These are phyloP conservation scores for Tolypocladium sp. DNA, from an alignment of 2,329 filamentous ascomycete genomes.

Conservation along the genomic window DNA sequence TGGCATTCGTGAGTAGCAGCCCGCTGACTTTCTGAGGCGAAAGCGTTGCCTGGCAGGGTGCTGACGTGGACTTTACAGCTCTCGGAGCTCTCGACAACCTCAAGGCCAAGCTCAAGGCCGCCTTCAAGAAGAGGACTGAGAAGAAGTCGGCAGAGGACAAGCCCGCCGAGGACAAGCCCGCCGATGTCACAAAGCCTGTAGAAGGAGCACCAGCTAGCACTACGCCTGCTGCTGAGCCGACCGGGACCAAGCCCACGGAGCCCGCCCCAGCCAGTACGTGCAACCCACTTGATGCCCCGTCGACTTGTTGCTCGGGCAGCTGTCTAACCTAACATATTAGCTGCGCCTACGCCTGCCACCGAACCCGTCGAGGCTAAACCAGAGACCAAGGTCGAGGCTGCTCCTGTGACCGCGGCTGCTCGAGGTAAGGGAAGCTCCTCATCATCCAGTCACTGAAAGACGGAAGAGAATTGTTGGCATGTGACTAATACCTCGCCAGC, in stretches of 20 bases:
- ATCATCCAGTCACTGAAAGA: background rate
- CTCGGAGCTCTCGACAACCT: slow-evolving; percentile 43
- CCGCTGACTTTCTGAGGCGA: background rate
- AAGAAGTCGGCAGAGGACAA: slow-evolving; percentile 19
- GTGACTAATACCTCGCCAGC: slow-evolving; percentile 6
- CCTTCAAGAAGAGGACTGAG: slow-evolving; percentile 39
- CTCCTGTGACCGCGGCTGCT: slow-evolving; percentile 14
- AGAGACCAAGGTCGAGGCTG: slow-evolving; percentile 12
- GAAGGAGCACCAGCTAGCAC: slow-evolving; percentile 15
- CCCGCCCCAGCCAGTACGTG: slow-evolving; percentile 21
- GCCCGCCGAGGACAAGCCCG: slow-evolving; percentile 16
- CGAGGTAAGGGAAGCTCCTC: slow-evolving; percentile 9
- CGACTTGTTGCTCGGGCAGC: background rate
- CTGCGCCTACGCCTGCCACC: slow-evolving; percentile 13
- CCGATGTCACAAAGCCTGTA: slow-evolving; percentile 11
- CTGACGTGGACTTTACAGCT: slow-evolving; percentile 22
- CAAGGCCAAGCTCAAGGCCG: slow-evolving; percentile 45
- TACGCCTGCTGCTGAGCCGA: slow-evolving; percentile 18
- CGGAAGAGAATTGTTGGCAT: background rate
- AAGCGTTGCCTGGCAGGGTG: background rate
- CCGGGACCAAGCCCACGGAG: slow-evolving; percentile 24
- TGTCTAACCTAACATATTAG: slow-evolving; percentile 6
- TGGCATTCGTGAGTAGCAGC: slow-evolving; percentile 38
- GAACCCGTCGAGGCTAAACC: slow-evolving; percentile 18
- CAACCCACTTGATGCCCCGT: background rate